These are phyloP conservation scores for Sparassis latifolia DNA, from an alignment of 1,284 basidiomycete genomes.

Conservation along the genomic window DNA sequence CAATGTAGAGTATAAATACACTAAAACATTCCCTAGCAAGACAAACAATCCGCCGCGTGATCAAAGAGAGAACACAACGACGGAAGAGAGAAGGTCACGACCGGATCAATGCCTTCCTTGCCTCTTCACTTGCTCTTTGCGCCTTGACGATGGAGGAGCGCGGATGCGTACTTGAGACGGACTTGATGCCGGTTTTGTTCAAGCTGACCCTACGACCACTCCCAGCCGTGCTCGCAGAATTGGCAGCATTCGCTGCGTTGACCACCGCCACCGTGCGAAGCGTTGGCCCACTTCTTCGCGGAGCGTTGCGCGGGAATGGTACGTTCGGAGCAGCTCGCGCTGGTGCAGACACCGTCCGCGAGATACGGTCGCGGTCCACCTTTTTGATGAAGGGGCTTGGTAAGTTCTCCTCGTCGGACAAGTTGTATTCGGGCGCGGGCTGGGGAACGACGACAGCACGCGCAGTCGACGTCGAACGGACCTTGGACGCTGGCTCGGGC, in stretches of 20 bases:
- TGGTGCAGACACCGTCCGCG: constrained; percentile 10
- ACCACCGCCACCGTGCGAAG: constrained; percentile 59
- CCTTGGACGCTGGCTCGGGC: constrained; percentile 1
- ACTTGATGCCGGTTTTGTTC: constrained; percentile 2
- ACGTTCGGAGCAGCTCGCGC: not conserved
- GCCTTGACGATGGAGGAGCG: constrained; percentile 37
- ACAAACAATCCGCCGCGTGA: too few relatives aligned
- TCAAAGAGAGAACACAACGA: too few relatives aligned
- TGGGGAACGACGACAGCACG: not conserved
- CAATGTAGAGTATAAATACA: too few relatives aligned
- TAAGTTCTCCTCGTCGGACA: constrained; percentile 74
- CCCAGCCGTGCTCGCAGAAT: constrained; percentile 12
- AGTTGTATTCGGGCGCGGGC: constrained; percentile 48
- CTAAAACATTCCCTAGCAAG: too few relatives aligned
- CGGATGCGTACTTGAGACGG: constrained; percentile 12
- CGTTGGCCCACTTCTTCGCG: constrained; percentile 37
- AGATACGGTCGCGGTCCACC: constrained; percentile 33
- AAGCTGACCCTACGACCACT: constrained; percentile 5
- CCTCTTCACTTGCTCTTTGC: constrained; percentile 44
- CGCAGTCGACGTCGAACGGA: not conserved
- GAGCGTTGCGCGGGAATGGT: constrained; percentile 4
- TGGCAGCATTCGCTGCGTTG: constrained; percentile 38
- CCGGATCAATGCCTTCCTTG: constrained; percentile 39
- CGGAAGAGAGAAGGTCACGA: constrained; percentile 23
- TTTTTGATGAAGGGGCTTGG: constrained; percentile 78